Conservation (phyloP, 1,284 basidiomycete genomes). For the Clitocybe nebularis region DNA sequence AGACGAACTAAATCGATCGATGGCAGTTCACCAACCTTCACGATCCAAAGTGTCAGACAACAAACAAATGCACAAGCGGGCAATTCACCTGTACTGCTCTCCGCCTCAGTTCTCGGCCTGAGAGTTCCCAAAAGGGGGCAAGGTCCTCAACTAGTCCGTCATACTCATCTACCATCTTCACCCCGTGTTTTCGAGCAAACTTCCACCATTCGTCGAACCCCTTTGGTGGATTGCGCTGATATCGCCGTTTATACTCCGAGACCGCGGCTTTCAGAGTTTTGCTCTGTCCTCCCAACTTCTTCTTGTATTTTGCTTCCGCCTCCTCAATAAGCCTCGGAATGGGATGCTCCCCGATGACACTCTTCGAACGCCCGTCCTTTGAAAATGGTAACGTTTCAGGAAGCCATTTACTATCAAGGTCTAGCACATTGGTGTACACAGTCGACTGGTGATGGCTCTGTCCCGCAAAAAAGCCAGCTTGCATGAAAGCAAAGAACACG, state of each 20-base stretch:
- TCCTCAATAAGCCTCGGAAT: constrained; percentile 80
- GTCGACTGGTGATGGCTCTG: constrained; percentile 8
- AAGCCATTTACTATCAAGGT: constrained; percentile 13
- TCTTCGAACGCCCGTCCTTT: constrained; percentile 12
- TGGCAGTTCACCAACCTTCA: constrained; percentile 73
- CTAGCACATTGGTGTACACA: constrained; percentile 11
- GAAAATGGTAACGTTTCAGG: constrained; percentile 6
- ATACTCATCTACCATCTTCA: constrained; percentile 88
- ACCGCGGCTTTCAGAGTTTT: constrained; percentile 72
- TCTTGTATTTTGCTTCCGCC: constrained; percentile 64
- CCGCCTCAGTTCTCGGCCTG: constrained; percentile 67
- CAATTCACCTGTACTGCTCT: constrained; percentile 63
- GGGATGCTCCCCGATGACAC: constrained; percentile 53
- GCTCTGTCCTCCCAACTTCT: constrained; percentile 72
- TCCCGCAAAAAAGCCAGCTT: constrained; percentile 46
- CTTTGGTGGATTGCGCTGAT: constrained; percentile 75
- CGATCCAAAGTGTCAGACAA: no score
- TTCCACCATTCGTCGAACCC: constrained; percentile 90
- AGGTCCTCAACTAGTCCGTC: constrained; percentile 80
- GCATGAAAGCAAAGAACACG: constrained; percentile 51
- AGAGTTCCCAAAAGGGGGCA: constrained; percentile 74
- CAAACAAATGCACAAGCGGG: no score
- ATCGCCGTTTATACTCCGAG: constrained; percentile 74
- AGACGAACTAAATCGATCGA: constrained; percentile 85
- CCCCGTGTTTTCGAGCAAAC: constrained; percentile 71